Conservation (phyloP, 1,284 basidiomycete species). For the Leccinum idahoense region DNA sequence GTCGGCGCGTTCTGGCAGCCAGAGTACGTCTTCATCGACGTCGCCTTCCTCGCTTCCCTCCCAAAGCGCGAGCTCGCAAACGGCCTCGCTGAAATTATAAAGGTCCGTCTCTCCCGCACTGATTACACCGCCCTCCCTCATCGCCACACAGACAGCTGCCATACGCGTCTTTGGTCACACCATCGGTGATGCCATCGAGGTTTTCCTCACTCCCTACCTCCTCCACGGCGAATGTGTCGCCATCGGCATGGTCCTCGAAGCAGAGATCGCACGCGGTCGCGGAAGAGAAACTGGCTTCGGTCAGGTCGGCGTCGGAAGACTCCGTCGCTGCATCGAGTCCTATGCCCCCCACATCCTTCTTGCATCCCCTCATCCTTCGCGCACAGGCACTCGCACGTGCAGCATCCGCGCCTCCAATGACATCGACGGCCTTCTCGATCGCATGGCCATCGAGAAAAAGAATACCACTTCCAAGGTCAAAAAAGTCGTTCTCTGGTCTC, state of each 20-base stretch:
- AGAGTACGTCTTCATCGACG: slow-evolving; percentile 95
- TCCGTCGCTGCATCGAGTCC: slow-evolving; percentile 78
- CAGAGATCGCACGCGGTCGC: slow-evolving; percentile 83
- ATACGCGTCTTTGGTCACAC: slow-evolving; percentile 95
- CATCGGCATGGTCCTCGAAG: slow-evolving; percentile 92
- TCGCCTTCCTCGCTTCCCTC: slow-evolving; percentile 91
- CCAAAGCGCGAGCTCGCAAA: slow-evolving; percentile 93
- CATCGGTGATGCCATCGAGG: slow-evolving; percentile 95
- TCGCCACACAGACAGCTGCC: slow-evolving; percentile 74
- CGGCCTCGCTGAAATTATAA: slow-evolving; percentile 98
- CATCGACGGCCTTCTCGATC: slow-evolving; percentile 83
- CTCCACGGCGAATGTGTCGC: slow-evolving; percentile 93
- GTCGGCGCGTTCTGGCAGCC: slow-evolving; percentile 99
- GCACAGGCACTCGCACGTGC: slow-evolving; percentile 43
- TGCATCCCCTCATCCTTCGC: slow-evolving; percentile 57
- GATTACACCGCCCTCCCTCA: slow-evolving; percentile 2
- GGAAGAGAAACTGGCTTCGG: slow-evolving; percentile 59
- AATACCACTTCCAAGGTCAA: slow-evolving; percentile 81
- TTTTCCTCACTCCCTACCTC: slow-evolving; percentile 86
- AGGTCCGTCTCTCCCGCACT: slow-evolving; percentile 45
- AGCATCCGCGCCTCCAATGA: slow-evolving; percentile 65
- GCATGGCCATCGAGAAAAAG: slow-evolving; percentile 97
- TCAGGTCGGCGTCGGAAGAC: slow-evolving; percentile 85
- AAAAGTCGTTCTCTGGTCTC: slow-evolving; percentile 89
- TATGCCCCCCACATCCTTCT: slow-evolving; percentile 83